phyloP scores from a whole-genome alignment of 2,329 filamentous ascomycete species.

The Colletotrichum nymphaeae region DNA sequence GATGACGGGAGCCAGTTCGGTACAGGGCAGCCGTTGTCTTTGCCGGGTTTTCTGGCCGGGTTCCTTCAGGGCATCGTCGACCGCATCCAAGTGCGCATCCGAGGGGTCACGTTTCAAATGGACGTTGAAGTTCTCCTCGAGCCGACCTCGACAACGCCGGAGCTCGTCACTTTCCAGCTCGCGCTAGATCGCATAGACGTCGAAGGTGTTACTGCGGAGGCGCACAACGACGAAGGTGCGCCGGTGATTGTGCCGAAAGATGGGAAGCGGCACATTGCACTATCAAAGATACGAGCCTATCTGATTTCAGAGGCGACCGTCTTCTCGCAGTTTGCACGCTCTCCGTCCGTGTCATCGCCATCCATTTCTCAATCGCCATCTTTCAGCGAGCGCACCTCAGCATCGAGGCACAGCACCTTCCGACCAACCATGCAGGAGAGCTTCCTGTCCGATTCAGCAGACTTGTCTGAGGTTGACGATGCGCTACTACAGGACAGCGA shows the following conservation, averaged over 20 bases:
- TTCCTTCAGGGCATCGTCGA: conserved; percentile 82
- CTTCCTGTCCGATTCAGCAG: conserved; percentile 46
- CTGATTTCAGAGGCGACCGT: conserved; percentile 76
- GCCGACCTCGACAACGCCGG: conserved; percentile 55
- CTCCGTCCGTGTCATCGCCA: conserved; percentile 65
- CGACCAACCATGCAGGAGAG: conserved; percentile 37
- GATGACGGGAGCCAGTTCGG: conserved; percentile 72
- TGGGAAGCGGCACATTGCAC: conserved; percentile 72
- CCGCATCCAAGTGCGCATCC: conserved; percentile 74
- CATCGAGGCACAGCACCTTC: conserved; percentile 39
- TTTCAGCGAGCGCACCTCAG: conserved; percentile 42
- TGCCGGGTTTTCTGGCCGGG: conserved; percentile 77
- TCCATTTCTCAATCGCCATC: conserved; percentile 59
- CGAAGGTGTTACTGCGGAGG: conserved; percentile 69
- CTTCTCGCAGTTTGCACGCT: conserved; percentile 69
- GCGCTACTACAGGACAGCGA: conserved; percentile 61
- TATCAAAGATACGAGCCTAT: conserved; percentile 73
- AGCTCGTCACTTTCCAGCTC: conserved; percentile 73
- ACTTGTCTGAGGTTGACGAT: conserved; percentile 49
- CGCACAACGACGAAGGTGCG: conserved; percentile 42
- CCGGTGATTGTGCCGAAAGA: conserved; percentile 62
- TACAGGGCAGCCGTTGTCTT: conserved; percentile 76
- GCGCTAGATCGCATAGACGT: conserved; percentile 73
- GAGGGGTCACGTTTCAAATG: conserved; percentile 73
- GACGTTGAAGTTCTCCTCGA: conserved; percentile 70